Evolutionary conservation across 441 rosid species (phyloP).

Genomic region (Erysimum pusillum): DNA sequence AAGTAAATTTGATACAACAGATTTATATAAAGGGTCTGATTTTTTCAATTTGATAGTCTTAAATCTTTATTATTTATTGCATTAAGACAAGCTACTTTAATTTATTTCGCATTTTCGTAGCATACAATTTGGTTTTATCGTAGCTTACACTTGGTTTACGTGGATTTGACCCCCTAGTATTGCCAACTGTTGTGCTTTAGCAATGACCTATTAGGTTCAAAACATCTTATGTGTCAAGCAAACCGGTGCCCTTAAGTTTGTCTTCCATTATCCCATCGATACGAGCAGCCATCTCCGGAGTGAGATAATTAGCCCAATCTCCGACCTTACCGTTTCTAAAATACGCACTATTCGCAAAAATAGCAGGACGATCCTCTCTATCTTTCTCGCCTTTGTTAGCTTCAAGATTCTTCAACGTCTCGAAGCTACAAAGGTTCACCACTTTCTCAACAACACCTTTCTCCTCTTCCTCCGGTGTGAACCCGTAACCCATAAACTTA

Average conservation of each 20-base stretch:
- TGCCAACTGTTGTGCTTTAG: too few relatives aligned
- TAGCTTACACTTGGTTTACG: too few relatives aligned
- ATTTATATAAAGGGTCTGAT: too few relatives aligned
- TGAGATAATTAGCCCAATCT: conserved; percentile 45
- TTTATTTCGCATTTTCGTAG: too few relatives aligned
- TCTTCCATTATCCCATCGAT: conserved; percentile 35
- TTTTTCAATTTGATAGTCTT: too few relatives aligned
- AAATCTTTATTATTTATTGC: too few relatives aligned
- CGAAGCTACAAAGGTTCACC: conserved; percentile 45
- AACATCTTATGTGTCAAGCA: conserved; percentile 25
- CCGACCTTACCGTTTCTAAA: conserved; percentile 49
- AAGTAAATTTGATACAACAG: too few relatives aligned
- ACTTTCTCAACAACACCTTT: conserved; percentile 39
- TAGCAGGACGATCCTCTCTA: conserved; percentile 40
- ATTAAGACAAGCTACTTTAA: too few relatives aligned
- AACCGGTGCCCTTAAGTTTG: conserved; percentile 39
- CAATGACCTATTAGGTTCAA: too few relatives aligned
- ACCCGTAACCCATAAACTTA: conserved; percentile 50
- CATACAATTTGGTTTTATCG: too few relatives aligned
- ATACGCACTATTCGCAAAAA: conserved; percentile 37
- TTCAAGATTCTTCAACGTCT: conserved; percentile 45
- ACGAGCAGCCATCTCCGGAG: conserved; percentile 41
- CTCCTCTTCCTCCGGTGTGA: conserved; percentile 45
- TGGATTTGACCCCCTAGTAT: too few relatives aligned
- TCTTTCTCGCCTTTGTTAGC: conserved; percentile 41